phyloP scores from a whole-genome alignment of 495 filamentous ascomycete species.

The Neurospora intermedia region DNA sequence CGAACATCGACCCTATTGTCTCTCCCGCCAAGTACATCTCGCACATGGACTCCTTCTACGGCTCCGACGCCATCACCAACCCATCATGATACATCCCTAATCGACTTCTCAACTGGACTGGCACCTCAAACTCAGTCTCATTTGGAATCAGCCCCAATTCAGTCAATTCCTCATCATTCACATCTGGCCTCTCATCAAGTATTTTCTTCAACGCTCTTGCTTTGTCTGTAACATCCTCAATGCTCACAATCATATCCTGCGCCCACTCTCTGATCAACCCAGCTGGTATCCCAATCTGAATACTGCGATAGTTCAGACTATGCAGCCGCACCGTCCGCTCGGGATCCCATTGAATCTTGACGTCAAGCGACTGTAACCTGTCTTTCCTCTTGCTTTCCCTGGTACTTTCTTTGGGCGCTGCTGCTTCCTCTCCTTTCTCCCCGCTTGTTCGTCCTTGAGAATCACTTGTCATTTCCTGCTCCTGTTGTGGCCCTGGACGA shows the following conservation, averaged over 20 bases:
- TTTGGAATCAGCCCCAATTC: constrained; percentile 30
- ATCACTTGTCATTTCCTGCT: background rate
- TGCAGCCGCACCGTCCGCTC: constrained; percentile 37
- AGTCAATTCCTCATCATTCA: constrained; percentile 27
- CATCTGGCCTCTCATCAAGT: constrained; percentile 27
- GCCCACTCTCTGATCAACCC: constrained; percentile 32
- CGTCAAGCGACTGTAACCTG: constrained; percentile 23
- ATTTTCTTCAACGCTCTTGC: constrained; percentile 35
- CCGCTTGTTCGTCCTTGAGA: background rate
- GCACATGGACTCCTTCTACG: constrained; percentile 31
- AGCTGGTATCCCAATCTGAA: constrained; percentile 50
- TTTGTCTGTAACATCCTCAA: constrained; percentile 48
- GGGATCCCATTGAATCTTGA: constrained; percentile 55
- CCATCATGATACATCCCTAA: constrained; percentile 10
- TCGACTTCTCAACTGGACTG: constrained; percentile 7
- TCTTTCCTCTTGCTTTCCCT: background rate
- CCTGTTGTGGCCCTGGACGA: background rate
- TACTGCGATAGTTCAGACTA: constrained; percentile 37
- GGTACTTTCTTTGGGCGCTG: background rate
- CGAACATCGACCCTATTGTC: constrained; percentile 27
- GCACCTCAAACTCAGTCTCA: constrained; percentile 36
- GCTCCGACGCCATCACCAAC: constrained; percentile 21
- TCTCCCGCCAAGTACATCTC: constrained; percentile 23
- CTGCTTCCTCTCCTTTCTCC: background rate
- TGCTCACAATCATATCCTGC: constrained; percentile 40